Conservation (phyloP, 257 asterid genomes). For the Nicotiana tomentosiformis region DNA sequence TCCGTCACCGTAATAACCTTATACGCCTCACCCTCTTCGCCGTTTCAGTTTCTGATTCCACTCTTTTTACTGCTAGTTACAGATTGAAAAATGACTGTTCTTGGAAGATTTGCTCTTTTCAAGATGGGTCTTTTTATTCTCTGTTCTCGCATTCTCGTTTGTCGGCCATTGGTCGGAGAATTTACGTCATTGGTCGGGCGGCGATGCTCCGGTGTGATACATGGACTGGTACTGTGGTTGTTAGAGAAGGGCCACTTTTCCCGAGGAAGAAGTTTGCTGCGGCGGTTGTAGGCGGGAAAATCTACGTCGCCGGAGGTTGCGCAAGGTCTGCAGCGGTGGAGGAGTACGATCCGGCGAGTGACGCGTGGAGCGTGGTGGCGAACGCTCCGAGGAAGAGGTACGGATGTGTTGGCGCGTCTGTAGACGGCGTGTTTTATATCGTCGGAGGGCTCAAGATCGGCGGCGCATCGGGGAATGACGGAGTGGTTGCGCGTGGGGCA, state of each 20-base stretch:
- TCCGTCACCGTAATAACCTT: slow-evolving; percentile 54
- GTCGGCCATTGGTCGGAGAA: slow-evolving; percentile 62
- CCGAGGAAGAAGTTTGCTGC: slow-evolving; percentile 78
- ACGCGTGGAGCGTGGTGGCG: slow-evolving; percentile 56
- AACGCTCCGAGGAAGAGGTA: slow-evolving; percentile 65
- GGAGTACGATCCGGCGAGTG: slow-evolving; percentile 64
- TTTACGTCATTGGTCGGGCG: slow-evolving; percentile 57
- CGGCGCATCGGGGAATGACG: slow-evolving; percentile 17
- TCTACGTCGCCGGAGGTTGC: slow-evolving; percentile 74
- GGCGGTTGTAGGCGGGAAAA: slow-evolving; percentile 52
- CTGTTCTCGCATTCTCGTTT: slow-evolving; percentile 41
- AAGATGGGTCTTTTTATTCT: slow-evolving; percentile 29
- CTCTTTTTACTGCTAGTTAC: slow-evolving; percentile 61
- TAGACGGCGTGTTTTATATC: slow-evolving; percentile 62
- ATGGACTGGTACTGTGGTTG: slow-evolving; percentile 72
- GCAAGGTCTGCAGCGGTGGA: slow-evolving; percentile 60
- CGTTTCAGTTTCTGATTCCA: slow-evolving; percentile 46
- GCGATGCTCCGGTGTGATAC: slow-evolving; percentile 75
- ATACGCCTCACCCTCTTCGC: slow-evolving; percentile 49
- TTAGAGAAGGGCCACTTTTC: slow-evolving; percentile 43
- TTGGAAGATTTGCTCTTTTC: slow-evolving; percentile 62
- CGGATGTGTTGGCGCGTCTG: slow-evolving; percentile 74
- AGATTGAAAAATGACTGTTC: slow-evolving; percentile 27
- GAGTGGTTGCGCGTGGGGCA: slow-evolving; percentile 13
- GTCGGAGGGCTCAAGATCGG: slow-evolving; percentile 75